Base-by-base conservation (phyloP, 2,329 filamentous ascomycete species). In the Parastagonospora nodorum region DNA sequence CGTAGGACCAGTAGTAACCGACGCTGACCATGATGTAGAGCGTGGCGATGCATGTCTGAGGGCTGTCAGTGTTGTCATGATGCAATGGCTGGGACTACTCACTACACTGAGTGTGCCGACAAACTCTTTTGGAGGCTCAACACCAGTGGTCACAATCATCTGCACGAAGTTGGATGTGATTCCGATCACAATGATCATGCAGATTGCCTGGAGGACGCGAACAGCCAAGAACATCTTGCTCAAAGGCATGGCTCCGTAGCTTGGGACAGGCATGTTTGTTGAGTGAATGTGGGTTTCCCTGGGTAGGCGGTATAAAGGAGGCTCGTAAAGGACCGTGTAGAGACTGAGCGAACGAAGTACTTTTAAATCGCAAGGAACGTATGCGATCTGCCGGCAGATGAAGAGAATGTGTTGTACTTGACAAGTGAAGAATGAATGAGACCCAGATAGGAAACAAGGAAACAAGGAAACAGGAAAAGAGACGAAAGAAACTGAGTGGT, bases 121-220 rank as follows among this genome's bases (percentile, higher is more conserved):
- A 16, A 97, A 80, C 40, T 92, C 85, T 44, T 84, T 78, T 0
- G 91, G 89, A 0, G 88, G 85, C 28, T 83, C 80, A 48, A 87
- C 82, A 56, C 86, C 82, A 16, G 80, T 82, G 37, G 80, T 77
- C 38, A 90, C 84, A 70, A 95, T 91, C 62, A 89, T 82, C 19
- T 86, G 81, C 65, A 96, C 87, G 74, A 96, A 95, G 74, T 92
- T 91, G 66, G 88, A 84, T 0, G 86, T 86, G 72, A 96, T 84
- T 39, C 91, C 90, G 58, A 96, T 88, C 60, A 94, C 85, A 51
- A 86, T 80, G 50, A 94, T 80, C 68, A 96, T 87, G 24, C 84
- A 84, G 56, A 88, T 75, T 52, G 84, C 81, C 71, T 95, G 87
- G 60, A 92, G 80, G 50, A 82, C 80, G 41, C 92, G 87, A 60